These are phyloP conservation scores for Penicillium polonicum DNA, from an alignment of 2,329 filamentous ascomycete species.

Conservation along the genomic window DNA sequence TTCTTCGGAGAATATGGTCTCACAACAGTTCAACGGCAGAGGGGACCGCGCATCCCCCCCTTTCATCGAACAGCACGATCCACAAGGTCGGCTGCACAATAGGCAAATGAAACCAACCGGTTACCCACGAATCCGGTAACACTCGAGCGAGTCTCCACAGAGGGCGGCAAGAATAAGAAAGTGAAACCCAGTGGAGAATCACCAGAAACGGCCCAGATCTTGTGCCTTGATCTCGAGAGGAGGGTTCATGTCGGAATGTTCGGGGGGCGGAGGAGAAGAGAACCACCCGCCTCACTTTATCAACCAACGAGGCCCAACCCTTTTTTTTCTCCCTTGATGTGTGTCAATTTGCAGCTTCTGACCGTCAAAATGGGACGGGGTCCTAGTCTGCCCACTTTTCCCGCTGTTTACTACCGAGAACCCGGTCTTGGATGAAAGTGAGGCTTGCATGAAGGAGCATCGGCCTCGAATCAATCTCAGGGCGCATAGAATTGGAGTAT, in stretches of 20 bases:
- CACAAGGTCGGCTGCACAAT: not conserved
- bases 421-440: slow-evolving; percentile 19
- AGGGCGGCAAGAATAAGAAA: not conserved
- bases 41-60: slow-evolving; percentile 5
- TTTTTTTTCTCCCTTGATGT: slow-evolving; percentile 12
- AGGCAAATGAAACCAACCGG: slow-evolving; percentile 9
- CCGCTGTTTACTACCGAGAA: not conserved
- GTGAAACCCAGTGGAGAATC: not conserved
- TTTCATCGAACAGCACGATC: slow-evolving; percentile 6
- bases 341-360: slow-evolving; percentile 5
- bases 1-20: slow-evolving; percentile 18
- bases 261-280: slow-evolving; percentile 11
- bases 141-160: slow-evolving; percentile 4
- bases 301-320: slow-evolving; percentile 31
- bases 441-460: slow-evolving; percentile 19
- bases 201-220: not conserved
- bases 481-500: not conserved
- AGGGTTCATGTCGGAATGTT: slow-evolving; percentile 20
- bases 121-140: slow-evolving; percentile 2
- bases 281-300: slow-evolving; percentile 37
- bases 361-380: not conserved
- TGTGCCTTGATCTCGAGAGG: not conserved
- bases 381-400: not conserved
- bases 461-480: slow-evolving; percentile 15
- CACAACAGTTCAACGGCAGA: slow-evolving; percentile 7